Base-by-base conservation (phyloP, 768 basidiomycete genomes). In the Tulasnella sp. region DNA sequence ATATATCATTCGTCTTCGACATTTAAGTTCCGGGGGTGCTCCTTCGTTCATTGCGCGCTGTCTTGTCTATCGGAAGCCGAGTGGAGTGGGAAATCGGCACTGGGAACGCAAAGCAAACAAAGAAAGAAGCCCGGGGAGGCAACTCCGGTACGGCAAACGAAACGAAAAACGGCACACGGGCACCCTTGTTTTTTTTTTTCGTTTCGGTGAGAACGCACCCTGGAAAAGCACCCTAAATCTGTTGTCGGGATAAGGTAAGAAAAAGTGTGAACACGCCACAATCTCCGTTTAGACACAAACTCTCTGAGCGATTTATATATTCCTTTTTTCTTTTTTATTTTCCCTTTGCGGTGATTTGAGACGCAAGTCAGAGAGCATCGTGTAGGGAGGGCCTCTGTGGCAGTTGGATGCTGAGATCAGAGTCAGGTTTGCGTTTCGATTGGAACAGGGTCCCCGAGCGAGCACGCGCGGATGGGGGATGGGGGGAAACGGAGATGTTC, bases 31-130 rank as follows among this genome's bases (percentile, higher is more conserved):
- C 27, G 62, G 62, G 62, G 62, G 27, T 14, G 1, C 62, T 27
- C 19, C 62, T 14, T 27, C 44, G 19, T 44, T 44, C 3, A 40
- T 40, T 40, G 39, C 39, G 3, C 10, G 39, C 39, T 10, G 42
- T 16, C 12, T 16, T 44, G 12, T 68, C 62, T 68, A 68, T 36
- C 62, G 62, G 62, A 31, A 27, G 10, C 62, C 31, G 34, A 68
- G 62, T 34, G 62, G 62, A 68, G 62, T 68, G 62, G 27, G 62
- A 68, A 68, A 68, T 68, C 62, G 62, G 62, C 34, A 68, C 36
- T 31, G 52, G 62, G 34, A 68, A 27, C 2, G 48, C 10, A 52
- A 52, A 52, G 52, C 52, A 52, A 52, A 52, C 52, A 24, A 52
- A 52, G 4, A 21, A 24, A 24, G 1, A 24, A 12, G n/a, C n/a